Conservation (phyloP, 306 rosid genomes). For the Albizia julibrissin region DNA sequence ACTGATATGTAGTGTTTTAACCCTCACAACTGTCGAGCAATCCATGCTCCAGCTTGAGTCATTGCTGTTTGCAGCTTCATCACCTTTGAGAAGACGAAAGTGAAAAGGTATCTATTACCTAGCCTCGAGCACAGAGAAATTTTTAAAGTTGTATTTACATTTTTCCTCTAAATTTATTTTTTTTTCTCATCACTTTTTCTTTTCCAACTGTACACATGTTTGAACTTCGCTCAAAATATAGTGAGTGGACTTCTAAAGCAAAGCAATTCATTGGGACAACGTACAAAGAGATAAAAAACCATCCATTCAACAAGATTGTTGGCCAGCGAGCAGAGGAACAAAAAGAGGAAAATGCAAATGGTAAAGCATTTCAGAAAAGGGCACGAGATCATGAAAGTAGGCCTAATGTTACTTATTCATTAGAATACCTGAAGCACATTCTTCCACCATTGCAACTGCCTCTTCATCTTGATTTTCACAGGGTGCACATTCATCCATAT, state of each 20-base stretch:
- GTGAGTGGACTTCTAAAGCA: background rate
- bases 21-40: conserved; percentile 68
- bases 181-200: background rate
- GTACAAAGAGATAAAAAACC: background rate
- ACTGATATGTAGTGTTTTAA: conserved; percentile 79
- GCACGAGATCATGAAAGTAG: background rate
- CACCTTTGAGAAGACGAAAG: conserved; percentile 50
- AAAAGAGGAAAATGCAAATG: background rate
- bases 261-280: conserved; percentile 1
- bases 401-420: conserved; percentile 2
- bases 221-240: background rate
- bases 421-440: conserved; percentile 64
- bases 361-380: background rate
- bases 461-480: conserved; percentile 76
- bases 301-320: background rate
- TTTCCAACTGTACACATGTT: background rate
- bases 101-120: conserved; percentile 12
- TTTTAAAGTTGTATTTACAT: background rate
- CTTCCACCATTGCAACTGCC: conserved; percentile 76
- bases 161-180: background rate
- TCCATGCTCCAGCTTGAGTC: conserved; percentile 81
- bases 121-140: conserved; percentile 15
- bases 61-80: conserved; percentile 62
- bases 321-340: background rate
- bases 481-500: conserved; percentile 61